phyloP scores from a whole-genome alignment of 805 yeast species.

The Yarrowia divulgata region DNA sequence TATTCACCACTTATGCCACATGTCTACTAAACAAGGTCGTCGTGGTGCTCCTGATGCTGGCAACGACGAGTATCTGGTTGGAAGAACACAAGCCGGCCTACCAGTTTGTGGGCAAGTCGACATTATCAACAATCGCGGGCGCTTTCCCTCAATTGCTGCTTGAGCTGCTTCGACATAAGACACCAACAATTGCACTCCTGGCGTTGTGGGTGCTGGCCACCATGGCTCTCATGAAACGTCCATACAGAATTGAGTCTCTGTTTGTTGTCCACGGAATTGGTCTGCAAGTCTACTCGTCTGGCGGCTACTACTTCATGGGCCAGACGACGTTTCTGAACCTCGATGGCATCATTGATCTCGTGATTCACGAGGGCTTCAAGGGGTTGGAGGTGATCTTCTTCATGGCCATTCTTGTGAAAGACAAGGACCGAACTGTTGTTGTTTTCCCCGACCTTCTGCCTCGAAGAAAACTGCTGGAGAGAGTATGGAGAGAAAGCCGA shows the following conservation, averaged over 20 bases:
- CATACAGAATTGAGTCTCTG: constrained; percentile 17
- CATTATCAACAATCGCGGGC: not conserved
- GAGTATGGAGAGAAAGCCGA: constrained; percentile 30
- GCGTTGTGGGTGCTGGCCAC: not conserved
- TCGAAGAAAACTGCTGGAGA: constrained; percentile 7
- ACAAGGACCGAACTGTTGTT: constrained; percentile 41
- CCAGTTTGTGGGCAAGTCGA: constrained; percentile 1
- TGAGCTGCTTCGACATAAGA: constrained; percentile 2
- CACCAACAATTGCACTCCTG: constrained; percentile 16
- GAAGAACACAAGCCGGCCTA: constrained; percentile 7
- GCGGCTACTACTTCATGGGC: constrained; percentile 11
- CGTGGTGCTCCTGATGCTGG: constrained; percentile 3
- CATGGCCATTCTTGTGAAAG: constrained; percentile 55
- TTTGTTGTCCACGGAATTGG: constrained; percentile 32
- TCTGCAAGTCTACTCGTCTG: constrained; percentile 29
- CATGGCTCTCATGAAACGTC: constrained; percentile 14
- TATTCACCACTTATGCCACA: constrained; percentile 2
- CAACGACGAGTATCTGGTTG: constrained; percentile 13
- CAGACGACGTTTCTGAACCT: constrained; percentile 53
- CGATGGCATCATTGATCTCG: constrained; percentile 57
- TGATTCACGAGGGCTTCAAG: constrained; percentile 60
- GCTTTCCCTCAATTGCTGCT: not conserved
- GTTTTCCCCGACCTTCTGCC: constrained; percentile 42
- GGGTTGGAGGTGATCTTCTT: constrained; percentile 60
- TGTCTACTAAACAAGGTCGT: not conserved